These are phyloP conservation scores for Pholiota adiposa DNA, from an alignment of 1,284 basidiomycete genomes.

Conservation along the genomic window DNA sequence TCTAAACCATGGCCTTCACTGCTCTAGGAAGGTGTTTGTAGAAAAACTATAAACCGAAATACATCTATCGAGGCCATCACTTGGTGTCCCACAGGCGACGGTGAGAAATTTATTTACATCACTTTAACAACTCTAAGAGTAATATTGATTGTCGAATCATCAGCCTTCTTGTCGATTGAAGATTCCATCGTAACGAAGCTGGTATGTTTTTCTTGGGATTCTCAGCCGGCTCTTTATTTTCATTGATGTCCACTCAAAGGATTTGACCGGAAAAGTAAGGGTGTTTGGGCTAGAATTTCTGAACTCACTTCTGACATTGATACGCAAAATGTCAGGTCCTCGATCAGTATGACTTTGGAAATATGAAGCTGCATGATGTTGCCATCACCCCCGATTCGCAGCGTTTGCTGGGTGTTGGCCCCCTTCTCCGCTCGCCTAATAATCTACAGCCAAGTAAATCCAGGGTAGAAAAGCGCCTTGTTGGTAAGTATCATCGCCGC, in stretches of 20 bases:
- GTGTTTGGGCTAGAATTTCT: background rate
- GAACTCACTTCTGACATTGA: slow-evolving; percentile 27
- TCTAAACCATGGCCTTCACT: background rate
- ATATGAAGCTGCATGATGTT: slow-evolving; percentile 73
- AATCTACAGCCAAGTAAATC: slow-evolving; percentile 77
- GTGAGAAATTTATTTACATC: slow-evolving; percentile 44
- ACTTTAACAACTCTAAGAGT: background rate
- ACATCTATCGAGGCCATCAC: slow-evolving; percentile 66
- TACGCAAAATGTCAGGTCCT: slow-evolving; percentile 42
- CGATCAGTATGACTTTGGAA: slow-evolving; percentile 64
- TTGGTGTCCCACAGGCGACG: slow-evolving; percentile 75
- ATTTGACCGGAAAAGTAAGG: slow-evolving; percentile 37
- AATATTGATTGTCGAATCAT: background rate
- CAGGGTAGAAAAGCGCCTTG: slow-evolving; percentile 75
- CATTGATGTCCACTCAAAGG: too few species aligned
- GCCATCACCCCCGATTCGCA: slow-evolving; percentile 70
- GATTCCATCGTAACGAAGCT: slow-evolving; percentile 42
- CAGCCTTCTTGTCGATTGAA: slow-evolving; percentile 42
- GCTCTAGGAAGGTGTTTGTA: slow-evolving; percentile 70
- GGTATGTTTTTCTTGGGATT: slow-evolving; percentile 32
- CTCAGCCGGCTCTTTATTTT: too few species aligned
- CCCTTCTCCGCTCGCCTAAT: slow-evolving; percentile 60
- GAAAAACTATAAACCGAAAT: slow-evolving; percentile 68
- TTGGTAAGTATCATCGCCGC: slow-evolving; percentile 53
- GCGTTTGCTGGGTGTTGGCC: slow-evolving; percentile 74